Evolutionary conservation across 2,329 filamentous ascomycete genomes (phyloP).

Genomic region (Metarhizium humberi): DNA sequence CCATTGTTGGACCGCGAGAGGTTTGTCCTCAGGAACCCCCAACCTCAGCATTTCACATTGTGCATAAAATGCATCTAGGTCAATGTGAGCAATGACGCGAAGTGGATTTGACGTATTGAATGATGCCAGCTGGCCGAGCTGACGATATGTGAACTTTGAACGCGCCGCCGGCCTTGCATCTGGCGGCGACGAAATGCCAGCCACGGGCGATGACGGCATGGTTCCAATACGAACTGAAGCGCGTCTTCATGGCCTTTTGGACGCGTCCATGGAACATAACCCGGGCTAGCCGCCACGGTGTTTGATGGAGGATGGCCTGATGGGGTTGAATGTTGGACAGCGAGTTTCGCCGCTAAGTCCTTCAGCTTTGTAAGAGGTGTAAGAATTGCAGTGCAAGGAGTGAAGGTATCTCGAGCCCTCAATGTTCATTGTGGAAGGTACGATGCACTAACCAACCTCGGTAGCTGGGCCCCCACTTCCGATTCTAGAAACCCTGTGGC

Average conservation of each 20-base stretch:
- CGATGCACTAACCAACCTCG: too few species aligned
- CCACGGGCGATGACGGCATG: slow-evolving; percentile 4
- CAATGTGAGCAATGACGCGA: slow-evolving; percentile 81
- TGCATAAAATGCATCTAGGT: slow-evolving; percentile 95
- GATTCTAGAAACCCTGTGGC: too few species aligned
- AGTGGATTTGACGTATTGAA: slow-evolving; percentile 67
- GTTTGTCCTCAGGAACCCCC: slow-evolving; percentile 61
- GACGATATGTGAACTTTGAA: slow-evolving; percentile 77
- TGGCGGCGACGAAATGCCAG: slow-evolving; percentile 17
- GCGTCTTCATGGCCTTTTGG: background rate
- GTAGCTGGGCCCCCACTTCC: too few species aligned
- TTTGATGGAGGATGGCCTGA: background rate
- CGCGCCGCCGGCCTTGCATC: slow-evolving; percentile 20
- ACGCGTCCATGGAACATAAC: background rate
- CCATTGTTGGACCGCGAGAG: slow-evolving; percentile 92
- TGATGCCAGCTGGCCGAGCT: slow-evolving; percentile 66
- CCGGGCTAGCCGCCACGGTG: background rate
- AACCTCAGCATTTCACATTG: slow-evolving; percentile 93
- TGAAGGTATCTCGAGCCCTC: too few species aligned
- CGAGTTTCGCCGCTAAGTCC: too few species aligned
- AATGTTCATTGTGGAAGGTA: too few species aligned
- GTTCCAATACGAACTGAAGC: background rate
- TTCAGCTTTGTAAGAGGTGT: too few species aligned
- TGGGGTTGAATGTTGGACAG: too few species aligned
- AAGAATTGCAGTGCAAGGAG: too few species aligned